These are phyloP conservation scores for Naematelia aurantialba DNA, from an alignment of 768 basidiomycete species.

Conservation along the genomic window DNA sequence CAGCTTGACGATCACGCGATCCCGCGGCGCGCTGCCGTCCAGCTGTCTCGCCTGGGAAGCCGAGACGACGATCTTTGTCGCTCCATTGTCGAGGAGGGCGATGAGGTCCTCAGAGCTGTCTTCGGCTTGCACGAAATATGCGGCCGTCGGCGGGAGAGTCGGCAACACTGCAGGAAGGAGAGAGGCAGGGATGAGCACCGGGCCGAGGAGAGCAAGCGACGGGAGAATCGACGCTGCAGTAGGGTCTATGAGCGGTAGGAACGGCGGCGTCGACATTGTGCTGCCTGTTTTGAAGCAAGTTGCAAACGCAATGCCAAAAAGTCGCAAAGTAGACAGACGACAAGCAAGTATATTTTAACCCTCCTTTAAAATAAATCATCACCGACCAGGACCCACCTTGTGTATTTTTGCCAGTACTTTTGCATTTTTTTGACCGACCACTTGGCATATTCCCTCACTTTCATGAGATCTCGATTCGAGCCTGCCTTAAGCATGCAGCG, in stretches of 20 bases:
- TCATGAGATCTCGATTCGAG: too few relatives aligned
- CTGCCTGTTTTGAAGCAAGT: not conserved
- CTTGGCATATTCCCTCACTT: too few relatives aligned
- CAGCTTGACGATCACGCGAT: constrained; percentile 71
- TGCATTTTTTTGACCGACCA: too few relatives aligned
- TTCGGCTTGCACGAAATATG: constrained; percentile 37
- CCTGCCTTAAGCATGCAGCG: too few relatives aligned
- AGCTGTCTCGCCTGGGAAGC: constrained; percentile 51
- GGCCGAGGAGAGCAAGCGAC: constrained; percentile 70
- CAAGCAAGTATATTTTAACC: too few relatives aligned
- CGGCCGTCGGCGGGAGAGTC: constrained; percentile 48
- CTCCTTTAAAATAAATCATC: too few relatives aligned
- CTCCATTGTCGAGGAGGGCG: constrained; percentile 69
- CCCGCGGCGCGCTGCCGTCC: constrained; percentile 65
- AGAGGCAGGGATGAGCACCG: constrained; percentile 60
- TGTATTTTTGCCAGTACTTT: too few relatives aligned
- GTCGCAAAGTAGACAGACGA: too few relatives aligned
- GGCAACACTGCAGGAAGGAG: constrained; percentile 44
- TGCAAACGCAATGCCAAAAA: too few relatives aligned
- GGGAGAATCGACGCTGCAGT: constrained; percentile 55
- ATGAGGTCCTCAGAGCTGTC: constrained; percentile 29
- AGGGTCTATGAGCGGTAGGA: constrained; percentile 50
- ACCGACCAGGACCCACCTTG: too few relatives aligned
- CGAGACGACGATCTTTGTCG: constrained; percentile 73
- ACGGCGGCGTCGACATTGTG: constrained; percentile 41